These are phyloP conservation scores for Linanthus parryae DNA, from an alignment of 148 eudicot genomes.

Conservation along the genomic window DNA sequence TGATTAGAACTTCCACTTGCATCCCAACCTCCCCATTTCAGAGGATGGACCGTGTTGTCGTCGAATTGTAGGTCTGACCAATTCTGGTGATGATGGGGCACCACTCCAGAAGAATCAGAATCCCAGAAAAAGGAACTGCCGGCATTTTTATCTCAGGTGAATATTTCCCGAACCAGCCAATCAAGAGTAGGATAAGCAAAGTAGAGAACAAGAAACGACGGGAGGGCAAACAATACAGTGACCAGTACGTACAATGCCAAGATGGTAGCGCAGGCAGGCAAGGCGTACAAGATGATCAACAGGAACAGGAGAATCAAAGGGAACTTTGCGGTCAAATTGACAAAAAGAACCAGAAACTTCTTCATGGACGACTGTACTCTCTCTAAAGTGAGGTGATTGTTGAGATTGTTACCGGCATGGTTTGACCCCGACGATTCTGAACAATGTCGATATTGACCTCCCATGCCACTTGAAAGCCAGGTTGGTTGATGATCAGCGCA, in stretches of 20 bases:
- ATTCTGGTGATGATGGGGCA: too few relatives aligned
- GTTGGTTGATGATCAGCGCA: constrained; percentile 11
- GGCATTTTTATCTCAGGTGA: too few relatives aligned
- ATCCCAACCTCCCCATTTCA: too few relatives aligned
- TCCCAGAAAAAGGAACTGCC: too few relatives aligned
- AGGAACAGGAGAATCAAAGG: constrained; percentile 55
- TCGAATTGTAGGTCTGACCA: too few relatives aligned
- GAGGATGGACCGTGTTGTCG: too few relatives aligned
- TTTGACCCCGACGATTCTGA: constrained; percentile 8
- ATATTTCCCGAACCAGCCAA: constrained; percentile 55
- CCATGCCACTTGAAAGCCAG: constrained; percentile 4
- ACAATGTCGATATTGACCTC: constrained; percentile 14
- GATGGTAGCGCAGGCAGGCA: constrained; percentile 57
- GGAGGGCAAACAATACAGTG: constrained; percentile 48
- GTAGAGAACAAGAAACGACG: constrained; percentile 52
- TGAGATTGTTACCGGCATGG: constrained; percentile 5
- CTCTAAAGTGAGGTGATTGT: constrained; percentile 21
- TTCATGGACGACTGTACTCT: constrained; percentile 30
- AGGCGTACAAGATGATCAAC: constrained; percentile 48
- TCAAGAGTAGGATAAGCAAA: constrained; percentile 61
- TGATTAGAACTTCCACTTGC: too few relatives aligned
- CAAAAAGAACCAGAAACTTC: constrained; percentile 39
- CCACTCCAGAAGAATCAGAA: too few relatives aligned
- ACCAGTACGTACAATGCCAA: constrained; percentile 54
- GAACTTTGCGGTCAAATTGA: constrained; percentile 43